Conservation (phyloP, 2,329 filamentous ascomycete species). For the Clonostachys rosea region DNA sequence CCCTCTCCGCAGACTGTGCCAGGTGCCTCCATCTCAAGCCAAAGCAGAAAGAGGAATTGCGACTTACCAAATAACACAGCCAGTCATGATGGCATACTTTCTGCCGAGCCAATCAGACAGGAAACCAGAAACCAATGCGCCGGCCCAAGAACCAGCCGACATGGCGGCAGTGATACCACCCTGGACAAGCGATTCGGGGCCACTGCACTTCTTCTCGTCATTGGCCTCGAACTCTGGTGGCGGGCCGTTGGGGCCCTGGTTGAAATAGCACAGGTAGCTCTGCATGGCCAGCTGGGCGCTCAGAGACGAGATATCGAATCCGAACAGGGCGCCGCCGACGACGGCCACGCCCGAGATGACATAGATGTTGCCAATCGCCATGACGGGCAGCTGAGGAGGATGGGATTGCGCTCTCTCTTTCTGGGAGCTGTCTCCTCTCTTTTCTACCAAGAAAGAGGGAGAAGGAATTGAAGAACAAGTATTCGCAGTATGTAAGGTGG, state of each 20-base stretch:
- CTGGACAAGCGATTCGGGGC: conserved; percentile 34
- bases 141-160: conserved; percentile 45
- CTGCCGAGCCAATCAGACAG: conserved; percentile 44
- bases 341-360: conserved; percentile 27
- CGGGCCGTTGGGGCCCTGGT: conserved; percentile 23
- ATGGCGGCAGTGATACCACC: conserved; percentile 48
- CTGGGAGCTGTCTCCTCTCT: no score
- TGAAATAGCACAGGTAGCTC: conserved; percentile 30
- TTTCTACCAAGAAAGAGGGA: no score
- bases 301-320: conserved; percentile 55
- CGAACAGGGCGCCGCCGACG: conserved; percentile 37
- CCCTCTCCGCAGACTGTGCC: neutral
- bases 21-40: neutral
- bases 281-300: conserved; percentile 34
- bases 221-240: conserved; percentile 11
- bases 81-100: conserved; percentile 45
- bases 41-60: neutral
- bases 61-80: conserved; percentile 43
- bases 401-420: no score
- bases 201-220: conserved; percentile 18
- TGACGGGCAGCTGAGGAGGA: conserved; percentile 1
- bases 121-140: conserved; percentile 40
- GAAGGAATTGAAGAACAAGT: no score
- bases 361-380: conserved; percentile 25
- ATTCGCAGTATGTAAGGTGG: no score